Evolutionary conservation across 805 yeast genomes (phyloP), one percentile per base, ranked within the genome.

Genomic region (Yamadazyma akitaensis): DNA sequence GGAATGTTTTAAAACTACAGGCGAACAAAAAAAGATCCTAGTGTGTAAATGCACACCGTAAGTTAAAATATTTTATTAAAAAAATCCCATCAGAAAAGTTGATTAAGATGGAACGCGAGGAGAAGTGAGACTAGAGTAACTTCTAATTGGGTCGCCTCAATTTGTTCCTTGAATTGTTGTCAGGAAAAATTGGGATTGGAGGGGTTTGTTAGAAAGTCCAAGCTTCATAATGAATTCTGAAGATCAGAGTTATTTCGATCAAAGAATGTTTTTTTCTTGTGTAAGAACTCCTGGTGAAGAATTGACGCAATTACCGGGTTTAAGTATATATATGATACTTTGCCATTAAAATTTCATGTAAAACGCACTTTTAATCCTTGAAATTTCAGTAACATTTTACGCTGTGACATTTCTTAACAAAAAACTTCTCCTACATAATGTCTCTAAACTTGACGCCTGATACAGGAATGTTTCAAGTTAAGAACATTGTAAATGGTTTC

Each of bases 371-470:
- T 3, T 9, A 37, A 19, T 5, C 16, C 7, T 19, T 16, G 17
- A 21, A 38, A 38, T 38, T 38, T 38, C 42, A 38, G 33, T n/a
- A 14, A 38, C 42, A 38, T 38, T 38, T 38, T 17, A 28, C 14
- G 34, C 21, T 38, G 42, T 38, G 28, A 38, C 42, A 38, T 19
- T 13, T 21, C 17, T 24, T 11, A 4, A 21, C 16, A 13, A 37
- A 37, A 19, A 19, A 19, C 40, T 19, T 12, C 33, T 34, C 37
- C 37, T 5, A 34, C 37, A 34, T 34, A 21, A 21, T 21, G 24
- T 21, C 24, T 21, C 24, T 21, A 21, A 21, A 21, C 24, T 21
- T 21, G 24, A 53, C 78, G 77, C 66, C 79, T 4, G 51, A 39
- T 30, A 81, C 48, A 32, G 56, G 48, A 11, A 36, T 21, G 24